A percentile compares a stretch with the other conserved stretches of the same genome.
Conservation (phyloP, 1,284 basidiomycete genomes). For the Ustilago curta region DNA sequence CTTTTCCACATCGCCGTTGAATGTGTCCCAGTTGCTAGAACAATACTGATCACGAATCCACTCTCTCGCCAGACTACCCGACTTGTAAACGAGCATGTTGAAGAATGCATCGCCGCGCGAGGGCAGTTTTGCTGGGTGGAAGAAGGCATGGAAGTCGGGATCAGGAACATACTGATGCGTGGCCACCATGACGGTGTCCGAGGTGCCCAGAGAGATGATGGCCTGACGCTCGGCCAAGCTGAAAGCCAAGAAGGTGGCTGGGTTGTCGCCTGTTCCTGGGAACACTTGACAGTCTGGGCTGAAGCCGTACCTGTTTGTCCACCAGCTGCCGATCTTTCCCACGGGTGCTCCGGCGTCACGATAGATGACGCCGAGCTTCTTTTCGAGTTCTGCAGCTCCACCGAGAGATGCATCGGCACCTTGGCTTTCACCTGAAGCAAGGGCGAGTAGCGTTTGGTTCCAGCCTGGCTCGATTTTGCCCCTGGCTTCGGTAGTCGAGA, state of each 20-base stretch:
- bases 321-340: constrained; percentile 79
- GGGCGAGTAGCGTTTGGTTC: constrained; percentile 52
- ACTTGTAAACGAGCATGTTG: constrained; percentile 73
- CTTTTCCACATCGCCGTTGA: constrained; percentile 76
- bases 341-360: constrained; percentile 78
- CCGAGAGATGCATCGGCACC: constrained; percentile 35
- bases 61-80: constrained; percentile 74
- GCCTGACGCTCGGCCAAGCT: constrained; percentile 80
- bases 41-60: constrained; percentile 80
- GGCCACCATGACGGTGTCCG: constrained; percentile 86
- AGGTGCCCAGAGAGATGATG: constrained; percentile 88
- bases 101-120: constrained; percentile 63
- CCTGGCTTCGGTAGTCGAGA: constrained; percentile 74
- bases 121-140: constrained; percentile 70
- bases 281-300: constrained; percentile 81
- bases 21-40: constrained; percentile 77
- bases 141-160: constrained; percentile 72
- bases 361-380: constrained; percentile 81
- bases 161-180: constrained; percentile 70
- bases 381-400: constrained; percentile 75
- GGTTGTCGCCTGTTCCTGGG: constrained; percentile 91
- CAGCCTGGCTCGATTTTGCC: constrained; percentile 52
- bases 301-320: constrained; percentile 82
- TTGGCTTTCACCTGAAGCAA: constrained; percentile 71
- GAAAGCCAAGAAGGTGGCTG: constrained; percentile 84